Conservation (phyloP, 2,329 filamentous ascomycete species). For the Neopestalotiopsis sp. region DNA sequence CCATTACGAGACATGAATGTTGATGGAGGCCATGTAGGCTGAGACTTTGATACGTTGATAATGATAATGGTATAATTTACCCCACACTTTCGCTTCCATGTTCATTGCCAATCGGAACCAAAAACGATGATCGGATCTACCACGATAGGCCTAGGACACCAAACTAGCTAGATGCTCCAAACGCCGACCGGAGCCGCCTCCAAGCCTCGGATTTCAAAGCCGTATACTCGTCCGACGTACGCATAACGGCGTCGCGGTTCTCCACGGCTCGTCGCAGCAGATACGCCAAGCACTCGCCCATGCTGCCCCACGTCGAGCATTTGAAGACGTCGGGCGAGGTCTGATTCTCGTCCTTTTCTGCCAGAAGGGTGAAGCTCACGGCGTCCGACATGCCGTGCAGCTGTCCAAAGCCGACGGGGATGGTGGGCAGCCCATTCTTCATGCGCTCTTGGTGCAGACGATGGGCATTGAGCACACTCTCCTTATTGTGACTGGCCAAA, state of each 20-base stretch:
- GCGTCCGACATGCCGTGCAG: slow-evolving; percentile 65
- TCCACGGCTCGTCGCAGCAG: slow-evolving; percentile 43
- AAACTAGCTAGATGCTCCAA: slow-evolving; percentile 2
- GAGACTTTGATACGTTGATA: background rate
- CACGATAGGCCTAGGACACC: background rate
- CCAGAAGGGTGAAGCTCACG: slow-evolving; percentile 55
- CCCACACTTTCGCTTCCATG: background rate
- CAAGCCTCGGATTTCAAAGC: slow-evolving; percentile 27
- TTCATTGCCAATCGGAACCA: background rate
- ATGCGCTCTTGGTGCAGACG: slow-evolving; percentile 49
- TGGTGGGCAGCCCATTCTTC: slow-evolving; percentile 37
- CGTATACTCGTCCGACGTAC: slow-evolving; percentile 33
- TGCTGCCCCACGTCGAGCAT: slow-evolving; percentile 45
- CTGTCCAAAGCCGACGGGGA: slow-evolving; percentile 54
- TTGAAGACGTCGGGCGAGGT: slow-evolving; percentile 42
- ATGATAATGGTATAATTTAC: slow-evolving; percentile 2
- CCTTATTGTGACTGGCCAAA: slow-evolving; percentile 59
- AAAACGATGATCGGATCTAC: background rate
- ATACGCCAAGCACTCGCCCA: slow-evolving; percentile 46
- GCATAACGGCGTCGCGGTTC: slow-evolving; percentile 42
- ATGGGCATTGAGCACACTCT: slow-evolving; percentile 46
- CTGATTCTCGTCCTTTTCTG: slow-evolving; percentile 35
- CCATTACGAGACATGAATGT: background rate
- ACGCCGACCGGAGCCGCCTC: slow-evolving; percentile 21
- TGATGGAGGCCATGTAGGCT: background rate